Base-by-base conservation (phyloP, 1,139 yeast genomes). In the Debaryomyces udenii region DNA sequence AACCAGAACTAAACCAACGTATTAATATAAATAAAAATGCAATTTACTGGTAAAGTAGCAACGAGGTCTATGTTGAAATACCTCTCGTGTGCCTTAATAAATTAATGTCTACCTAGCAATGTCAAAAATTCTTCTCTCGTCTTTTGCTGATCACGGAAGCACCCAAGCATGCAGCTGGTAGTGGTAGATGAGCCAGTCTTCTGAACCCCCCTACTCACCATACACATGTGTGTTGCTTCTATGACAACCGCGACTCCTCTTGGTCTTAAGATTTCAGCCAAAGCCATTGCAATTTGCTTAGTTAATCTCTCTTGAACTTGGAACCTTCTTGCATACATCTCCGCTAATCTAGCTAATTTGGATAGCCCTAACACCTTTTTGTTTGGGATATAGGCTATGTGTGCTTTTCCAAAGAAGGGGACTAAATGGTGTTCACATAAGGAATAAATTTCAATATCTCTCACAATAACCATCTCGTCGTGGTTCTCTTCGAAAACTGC, bases 401-500 rank as follows among this genome's bases (percentile, higher is more conserved):
- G 97, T 40, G 93, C 96, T 58, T 91, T 91, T 42, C 99, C 99
- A 55, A 83, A 87, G 61, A 94, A 93, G 17, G 99, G 99, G 16
- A 94, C 99, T 55, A 93, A 71, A 65, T 93, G 99, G 62, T 93
- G 99, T 64, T 93, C 99, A 67, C 99, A 93, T 43, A 93, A 72
- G 4, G 96, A 88, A 63, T 85, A 87, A 39, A 93, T 80, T 55
- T 90, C 96, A 47, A 93, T 93, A 61, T 94, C 98, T 60, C 93
- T 79, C 24, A 93, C 99, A 52, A 93, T 91, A 36, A 93, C 99
- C 98, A 93, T 93, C 62, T 93, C 99, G 61, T 93, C 98, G 61
- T 94, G 99, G 61, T 94, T 96, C 61, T 93, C 99, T 62, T 93
- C 97, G 54, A 94, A 94, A 9, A 94, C 96, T 0, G 99, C 99